Evolutionary conservation across 768 basidiomycete genomes (phyloP).

Genomic region (Pilatotrama ljubarskyi): DNA sequence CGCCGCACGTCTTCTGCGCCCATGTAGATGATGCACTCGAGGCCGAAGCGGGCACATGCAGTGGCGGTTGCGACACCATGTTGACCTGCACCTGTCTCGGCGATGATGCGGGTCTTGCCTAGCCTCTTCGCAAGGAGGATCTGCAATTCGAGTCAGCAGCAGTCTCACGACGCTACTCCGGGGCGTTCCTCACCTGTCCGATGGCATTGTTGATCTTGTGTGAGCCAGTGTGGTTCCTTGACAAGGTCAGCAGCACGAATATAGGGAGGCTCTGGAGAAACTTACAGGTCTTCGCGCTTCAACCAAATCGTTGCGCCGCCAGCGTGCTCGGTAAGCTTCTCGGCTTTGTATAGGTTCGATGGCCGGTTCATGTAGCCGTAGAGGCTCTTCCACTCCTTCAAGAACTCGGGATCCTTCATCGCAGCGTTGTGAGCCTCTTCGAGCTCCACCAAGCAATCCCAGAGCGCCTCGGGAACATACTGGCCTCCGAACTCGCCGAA

Average conservation of each 20-base stretch:
- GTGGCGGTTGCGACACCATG: constrained; percentile 99
- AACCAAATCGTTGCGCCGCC: constrained; percentile 98
- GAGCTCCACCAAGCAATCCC: constrained; percentile 88
- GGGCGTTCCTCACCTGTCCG: constrained; percentile 64
- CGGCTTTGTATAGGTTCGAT: constrained; percentile 87
- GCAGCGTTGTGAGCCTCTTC: constrained; percentile 90
- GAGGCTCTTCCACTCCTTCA: constrained; percentile 85
- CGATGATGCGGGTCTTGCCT: constrained; percentile 96
- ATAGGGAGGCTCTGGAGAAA: constrained; percentile 4
- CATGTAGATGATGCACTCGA: constrained; percentile 98
- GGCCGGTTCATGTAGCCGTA: constrained; percentile 96
- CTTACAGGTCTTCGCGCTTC: constrained; percentile 91
- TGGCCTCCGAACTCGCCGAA: constrained; percentile 98
- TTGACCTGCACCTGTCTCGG: constrained; percentile 98
- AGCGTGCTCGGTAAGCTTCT: constrained; percentile 84
- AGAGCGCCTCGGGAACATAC: constrained; percentile 95
- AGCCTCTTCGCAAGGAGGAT: constrained; percentile 91
- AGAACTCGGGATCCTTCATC: constrained; percentile 84
- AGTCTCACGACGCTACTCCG: too few relatives aligned
- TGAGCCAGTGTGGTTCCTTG: too few relatives aligned
- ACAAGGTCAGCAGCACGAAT: constrained; percentile 3
- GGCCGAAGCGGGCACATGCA: constrained; percentile 92
- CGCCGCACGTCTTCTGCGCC: constrained; percentile 95
- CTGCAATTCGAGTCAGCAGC: constrained; percentile 39
- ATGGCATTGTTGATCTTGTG: constrained; percentile 97